These are phyloP conservation scores for Saccharomycopsis olivae DNA, from an alignment of 805 yeast species.

Conservation along the genomic window DNA sequence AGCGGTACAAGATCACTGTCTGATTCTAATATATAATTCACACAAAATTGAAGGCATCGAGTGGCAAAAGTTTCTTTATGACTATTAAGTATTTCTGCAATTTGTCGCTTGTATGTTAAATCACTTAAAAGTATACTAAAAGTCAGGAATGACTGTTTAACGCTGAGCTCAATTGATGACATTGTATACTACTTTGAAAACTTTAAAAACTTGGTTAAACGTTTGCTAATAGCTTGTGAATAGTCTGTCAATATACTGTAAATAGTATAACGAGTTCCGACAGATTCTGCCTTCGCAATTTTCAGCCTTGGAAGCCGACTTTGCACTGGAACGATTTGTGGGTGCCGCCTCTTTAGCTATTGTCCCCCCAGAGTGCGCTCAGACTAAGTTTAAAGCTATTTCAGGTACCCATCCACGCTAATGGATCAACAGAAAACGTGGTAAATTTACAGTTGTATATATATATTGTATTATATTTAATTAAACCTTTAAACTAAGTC, in stretches of 20 bases:
- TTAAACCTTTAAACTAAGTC: not conserved
- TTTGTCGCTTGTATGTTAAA: not conserved
- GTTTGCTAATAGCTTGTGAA: not conserved
- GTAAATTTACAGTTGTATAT: not conserved
- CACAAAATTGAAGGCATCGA: not conserved
- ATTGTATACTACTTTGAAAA: not conserved
- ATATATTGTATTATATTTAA: not conserved
- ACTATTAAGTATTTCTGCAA: not conserved
- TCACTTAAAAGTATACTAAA: not conserved
- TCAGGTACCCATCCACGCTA: too few relatives aligned
- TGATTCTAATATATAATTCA: not conserved
- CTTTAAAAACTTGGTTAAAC: not conserved
- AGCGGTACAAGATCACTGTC: not conserved
- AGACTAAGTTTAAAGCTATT: too few relatives aligned
- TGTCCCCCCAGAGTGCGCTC: too few relatives aligned
- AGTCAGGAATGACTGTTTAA: conserved; percentile 1
- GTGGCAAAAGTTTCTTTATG: not conserved
- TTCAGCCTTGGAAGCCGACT: too few relatives aligned
- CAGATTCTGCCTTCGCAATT: too few relatives aligned
- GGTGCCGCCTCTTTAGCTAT: too few relatives aligned
- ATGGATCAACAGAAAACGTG: not conserved
- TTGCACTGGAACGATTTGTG: too few relatives aligned
- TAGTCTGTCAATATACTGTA: not conserved
- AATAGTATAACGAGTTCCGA: too few relatives aligned
- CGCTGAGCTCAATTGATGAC: not conserved